Evolutionary conservation across 2,329 filamentous ascomycete genomes (phyloP), one percentile per base, ranked within the genome.

Genomic region (Penicillium sp.): DNA sequence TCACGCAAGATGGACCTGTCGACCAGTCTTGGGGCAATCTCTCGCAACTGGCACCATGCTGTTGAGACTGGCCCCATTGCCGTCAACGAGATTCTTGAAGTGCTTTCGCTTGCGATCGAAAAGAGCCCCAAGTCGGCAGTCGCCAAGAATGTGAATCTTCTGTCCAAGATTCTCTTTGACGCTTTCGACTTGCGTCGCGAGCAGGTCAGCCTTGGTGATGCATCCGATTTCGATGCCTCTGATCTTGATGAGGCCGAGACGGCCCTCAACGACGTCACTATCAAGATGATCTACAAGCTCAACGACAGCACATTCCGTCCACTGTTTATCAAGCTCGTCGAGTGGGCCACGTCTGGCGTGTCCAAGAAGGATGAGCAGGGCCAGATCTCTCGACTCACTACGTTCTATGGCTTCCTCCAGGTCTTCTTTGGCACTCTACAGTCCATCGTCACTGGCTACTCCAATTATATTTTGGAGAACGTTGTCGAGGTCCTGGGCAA

Each of bases 221-320:
- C 63, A 9, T 58, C 62, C 26, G 52, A 51, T 18, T 72, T 79
- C 45, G 74, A 81, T 24, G 65, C 70, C 26, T 66, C 66, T 8
- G 75, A 78, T 50, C 71, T 76, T 29, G 71, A 79, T 1, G 66
- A 74, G 37, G 74, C 89, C 9, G 88, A 95, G 64, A 71, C 73
- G 2, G 73, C 76, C 9, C 63, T 88, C 56, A 85, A 88, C 63
- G 80, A 85, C 8, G 82, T 86, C 9, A 81, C 84, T 0, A 80
- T 98, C 50, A 87, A 89, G 68, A 93, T 96, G 83, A 86, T 95
- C 46, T 89, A 95, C 75, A 97, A 97, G 75, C 80, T 98, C 52
- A 97, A 96, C 70, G 93, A 98, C 65, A 84, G 86, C 1, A 83
- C 86, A 0, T 98, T 98, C 81, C 80, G 90, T 9, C 94, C 93